A percentile compares a stretch with the other conserved stretches of the same genome.
Evolutionary conservation across 148 eudicot species (phyloP).

Genomic region (Selenicereus undatus): DNA sequence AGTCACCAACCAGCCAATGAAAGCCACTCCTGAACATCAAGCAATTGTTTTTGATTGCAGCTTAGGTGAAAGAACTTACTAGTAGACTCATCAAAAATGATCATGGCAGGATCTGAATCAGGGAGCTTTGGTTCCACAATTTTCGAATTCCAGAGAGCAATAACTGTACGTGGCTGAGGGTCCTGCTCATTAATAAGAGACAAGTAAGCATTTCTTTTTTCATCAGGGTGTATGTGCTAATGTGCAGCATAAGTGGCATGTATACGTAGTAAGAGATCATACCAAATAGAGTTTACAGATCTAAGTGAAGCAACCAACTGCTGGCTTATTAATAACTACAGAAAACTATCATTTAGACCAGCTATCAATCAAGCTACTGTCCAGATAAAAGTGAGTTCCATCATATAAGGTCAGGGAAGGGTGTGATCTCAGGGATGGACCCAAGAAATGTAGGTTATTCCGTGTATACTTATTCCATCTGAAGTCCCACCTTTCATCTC

Average conservation of each 20-base stretch:
- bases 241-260: not conserved
- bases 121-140: slow-evolving; percentile 50
- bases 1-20: not conserved
- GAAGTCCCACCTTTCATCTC: too few relatives aligned
- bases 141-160: slow-evolving; percentile 49
- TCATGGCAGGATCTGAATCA: slow-evolving; percentile 43
- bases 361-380: too few relatives aligned
- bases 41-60: not conserved
- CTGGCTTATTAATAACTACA: too few relatives aligned
- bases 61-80: slow-evolving; percentile 27
- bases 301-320: too few relatives aligned
- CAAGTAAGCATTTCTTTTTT: too few relatives aligned
- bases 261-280: not conserved
- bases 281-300: too few relatives aligned
- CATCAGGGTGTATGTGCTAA: not conserved
- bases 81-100: slow-evolving; percentile 35
- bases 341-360: too few relatives aligned
- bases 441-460: too few relatives aligned
- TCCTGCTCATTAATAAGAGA: slow-evolving; percentile 38
- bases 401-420: too few relatives aligned
- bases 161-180: slow-evolving; percentile 44
- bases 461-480: too few relatives aligned
- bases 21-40: not conserved
- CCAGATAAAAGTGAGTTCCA: too few relatives aligned
- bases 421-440: too few relatives aligned